phyloP scores from a whole-genome alignment of 176 grass and related monocot genomes.

The Carex scoparia region DNA sequence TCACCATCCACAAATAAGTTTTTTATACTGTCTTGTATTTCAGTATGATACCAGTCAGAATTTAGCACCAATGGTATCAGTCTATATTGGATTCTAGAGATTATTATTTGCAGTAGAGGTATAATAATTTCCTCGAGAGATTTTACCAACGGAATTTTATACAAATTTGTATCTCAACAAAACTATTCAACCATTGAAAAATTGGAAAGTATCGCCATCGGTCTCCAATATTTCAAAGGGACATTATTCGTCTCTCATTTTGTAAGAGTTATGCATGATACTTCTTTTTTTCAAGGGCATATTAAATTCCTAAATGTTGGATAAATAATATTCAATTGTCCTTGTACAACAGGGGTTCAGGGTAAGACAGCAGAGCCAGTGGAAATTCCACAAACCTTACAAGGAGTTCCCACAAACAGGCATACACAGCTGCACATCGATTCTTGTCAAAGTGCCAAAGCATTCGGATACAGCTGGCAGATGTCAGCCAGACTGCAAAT shows the following conservation, averaged over 20 bases:
- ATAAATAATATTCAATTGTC: not conserved
- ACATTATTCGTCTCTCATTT: not conserved
- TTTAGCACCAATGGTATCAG: not conserved
- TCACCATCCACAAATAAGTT: conserved; percentile 55
- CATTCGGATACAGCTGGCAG: conserved; percentile 63
- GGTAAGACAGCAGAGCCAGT: conserved; percentile 58
- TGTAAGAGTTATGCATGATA: not conserved
- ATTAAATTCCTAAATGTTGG: not conserved
- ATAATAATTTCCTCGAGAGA: conserved; percentile 15
- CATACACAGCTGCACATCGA: conserved; percentile 36
- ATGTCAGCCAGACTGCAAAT: conserved; percentile 54
- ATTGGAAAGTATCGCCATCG: not conserved
- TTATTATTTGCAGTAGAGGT: not conserved
- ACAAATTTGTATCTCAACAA: not conserved
- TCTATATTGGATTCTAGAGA: not conserved
- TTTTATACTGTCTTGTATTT: not conserved
- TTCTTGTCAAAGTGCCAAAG: conserved; percentile 77
- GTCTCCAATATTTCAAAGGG: not conserved
- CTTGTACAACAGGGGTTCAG: conserved; percentile 54
- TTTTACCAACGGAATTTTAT: not conserved
- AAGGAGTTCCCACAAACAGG: conserved; percentile 53
- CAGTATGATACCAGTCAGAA: not conserved
- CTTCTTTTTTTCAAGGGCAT: not conserved
- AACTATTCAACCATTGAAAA: not conserved
- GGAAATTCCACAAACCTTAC: conserved; percentile 56